A percentile compares a stretch with the other conserved stretches of the same genome.
Conservation (phyloP, 139 green algal genomes). For the Coccomyxa sp. region DNA sequence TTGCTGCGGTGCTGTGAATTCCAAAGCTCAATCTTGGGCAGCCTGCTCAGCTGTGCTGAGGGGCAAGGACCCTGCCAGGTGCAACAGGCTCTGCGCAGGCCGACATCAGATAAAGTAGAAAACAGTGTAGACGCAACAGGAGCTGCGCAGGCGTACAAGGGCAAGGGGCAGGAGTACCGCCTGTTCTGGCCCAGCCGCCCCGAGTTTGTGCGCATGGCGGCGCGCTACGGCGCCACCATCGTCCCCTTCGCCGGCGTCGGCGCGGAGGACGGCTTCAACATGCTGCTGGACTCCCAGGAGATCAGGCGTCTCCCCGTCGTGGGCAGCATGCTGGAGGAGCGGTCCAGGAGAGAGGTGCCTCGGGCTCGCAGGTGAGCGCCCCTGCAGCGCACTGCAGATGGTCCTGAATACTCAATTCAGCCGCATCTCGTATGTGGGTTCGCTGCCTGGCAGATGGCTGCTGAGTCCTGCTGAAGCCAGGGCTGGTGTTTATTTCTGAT, state of each 20-base stretch:
- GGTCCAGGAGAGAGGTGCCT: constrained; percentile 15
- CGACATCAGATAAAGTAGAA: no score
- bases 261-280: constrained; percentile 63
- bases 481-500: no score
- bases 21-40: no score
- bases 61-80: no score
- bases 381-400: no score
- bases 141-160: constrained; percentile 62
- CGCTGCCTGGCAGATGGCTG: no score
- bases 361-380: constrained; percentile 20
- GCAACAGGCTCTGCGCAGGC: no score
- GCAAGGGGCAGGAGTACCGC: constrained; percentile 82
- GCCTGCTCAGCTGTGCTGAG: no score
- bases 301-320: constrained; percentile 54
- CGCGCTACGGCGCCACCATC: constrained; percentile 83
- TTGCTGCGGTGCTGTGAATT: no score
- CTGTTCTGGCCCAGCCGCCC: constrained; percentile 84
- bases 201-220: constrained; percentile 93
- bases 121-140: no score
- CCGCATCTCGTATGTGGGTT: background rate
- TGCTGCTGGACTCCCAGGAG: constrained; percentile 54
- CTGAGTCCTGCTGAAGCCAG: no score
- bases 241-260: constrained; percentile 90
- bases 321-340: constrained; percentile 40
- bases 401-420: background rate